Conservation (phyloP, 805 yeast species). For the Vanderwaltozyma yarrowii region DNA sequence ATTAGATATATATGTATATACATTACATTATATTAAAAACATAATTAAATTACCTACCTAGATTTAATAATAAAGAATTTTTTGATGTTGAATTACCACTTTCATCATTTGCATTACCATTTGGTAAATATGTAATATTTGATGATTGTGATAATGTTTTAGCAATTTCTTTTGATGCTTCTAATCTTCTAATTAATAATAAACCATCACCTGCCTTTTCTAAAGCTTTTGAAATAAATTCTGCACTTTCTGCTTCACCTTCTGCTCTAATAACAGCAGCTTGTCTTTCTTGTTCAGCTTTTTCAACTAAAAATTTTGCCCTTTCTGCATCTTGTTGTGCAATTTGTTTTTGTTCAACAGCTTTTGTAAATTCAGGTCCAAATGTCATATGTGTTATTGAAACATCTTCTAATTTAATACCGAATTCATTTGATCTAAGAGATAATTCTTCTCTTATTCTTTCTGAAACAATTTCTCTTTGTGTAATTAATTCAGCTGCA, state of each 20-base stretch:
- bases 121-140: slow-evolving; percentile 83
- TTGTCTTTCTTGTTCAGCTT: slow-evolving; percentile 94
- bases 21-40: too few species aligned
- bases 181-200: slow-evolving; percentile 85
- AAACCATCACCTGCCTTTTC: slow-evolving; percentile 94
- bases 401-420: slow-evolving; percentile 89
- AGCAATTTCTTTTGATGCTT: slow-evolving; percentile 95
- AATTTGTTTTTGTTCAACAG: slow-evolving; percentile 97
- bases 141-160: slow-evolving; percentile 70
- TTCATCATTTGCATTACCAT: slow-evolving; percentile 31
- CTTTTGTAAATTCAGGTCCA: slow-evolving; percentile 93
- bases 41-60: slow-evolving; percentile 67
- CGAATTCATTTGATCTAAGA: slow-evolving; percentile 76
- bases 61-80: slow-evolving; percentile 52
- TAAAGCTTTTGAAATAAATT: slow-evolving; percentile 83
- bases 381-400: slow-evolving; percentile 97
- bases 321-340: slow-evolving; percentile 99
- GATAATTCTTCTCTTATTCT: slow-evolving; percentile 81
- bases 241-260: slow-evolving; percentile 99
- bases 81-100: slow-evolving; percentile 29
- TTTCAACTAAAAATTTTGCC: slow-evolving; percentile 84
- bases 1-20: too few species aligned
- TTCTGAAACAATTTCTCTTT: slow-evolving; percentile 88
- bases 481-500: slow-evolving; percentile 94
- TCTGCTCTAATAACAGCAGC: slow-evolving; percentile 95